Percentiles rank a stretch among this genome's conserved stretches.
These are phyloP conservation scores for Leucocoprinus birnbaumii DNA, from an alignment of 768 basidiomycete genomes.

Conservation along the genomic window DNA sequence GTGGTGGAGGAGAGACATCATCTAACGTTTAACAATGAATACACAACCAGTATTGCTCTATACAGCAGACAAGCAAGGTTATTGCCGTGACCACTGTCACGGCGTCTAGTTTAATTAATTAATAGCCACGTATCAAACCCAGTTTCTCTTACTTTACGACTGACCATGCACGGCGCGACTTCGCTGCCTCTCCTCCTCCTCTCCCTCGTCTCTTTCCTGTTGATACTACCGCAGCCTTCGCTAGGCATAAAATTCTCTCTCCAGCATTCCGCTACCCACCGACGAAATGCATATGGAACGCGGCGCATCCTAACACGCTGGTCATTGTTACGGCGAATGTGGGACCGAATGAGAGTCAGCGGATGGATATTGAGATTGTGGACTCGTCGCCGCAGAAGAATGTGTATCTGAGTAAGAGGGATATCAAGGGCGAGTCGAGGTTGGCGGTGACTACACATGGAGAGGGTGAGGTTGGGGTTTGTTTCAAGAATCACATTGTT, in stretches of 20 bases:
- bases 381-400: conserved; percentile 85
- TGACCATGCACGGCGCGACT: background rate
- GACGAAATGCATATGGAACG: conserved; percentile 93
- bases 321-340: conserved; percentile 97
- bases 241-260: conserved; percentile 86
- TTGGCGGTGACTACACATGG: conserved; percentile 92
- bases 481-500: conserved; percentile 82
- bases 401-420: conserved; percentile 86
- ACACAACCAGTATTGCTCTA: too few relatives aligned
- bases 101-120: conserved; percentile 1
- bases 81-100: too few relatives aligned
- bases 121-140: background rate
- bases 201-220: conserved; percentile 24
- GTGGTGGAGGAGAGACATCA: too few relatives aligned
- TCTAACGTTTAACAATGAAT: too few relatives aligned
- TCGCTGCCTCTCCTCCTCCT: conserved; percentile 14
- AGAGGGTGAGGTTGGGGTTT: conserved; percentile 94
- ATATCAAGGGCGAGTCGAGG: conserved; percentile 87
- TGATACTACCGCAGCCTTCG: conserved; percentile 23
- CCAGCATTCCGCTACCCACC: conserved; percentile 68
- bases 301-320: conserved; percentile 80
- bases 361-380: conserved; percentile 91
- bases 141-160: too few relatives aligned
- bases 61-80: too few relatives aligned
- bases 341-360: conserved; percentile 68